phyloP scores from a whole-genome alignment of 2,329 filamentous ascomycete genomes.

The Seiridium unicorne region DNA sequence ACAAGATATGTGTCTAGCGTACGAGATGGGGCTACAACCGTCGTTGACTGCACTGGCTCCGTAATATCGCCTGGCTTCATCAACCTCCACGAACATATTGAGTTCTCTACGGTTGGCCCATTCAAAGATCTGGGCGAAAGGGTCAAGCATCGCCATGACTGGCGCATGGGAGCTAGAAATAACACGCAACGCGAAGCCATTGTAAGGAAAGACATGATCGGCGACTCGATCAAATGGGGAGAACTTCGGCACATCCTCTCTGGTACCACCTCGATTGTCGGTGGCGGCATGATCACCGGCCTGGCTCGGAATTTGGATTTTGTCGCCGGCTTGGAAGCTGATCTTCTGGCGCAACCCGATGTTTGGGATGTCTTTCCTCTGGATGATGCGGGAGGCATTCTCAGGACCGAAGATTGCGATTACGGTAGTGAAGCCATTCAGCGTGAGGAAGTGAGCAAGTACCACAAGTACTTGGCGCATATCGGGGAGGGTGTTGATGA shows the following conservation, averaged over 20 bases:
- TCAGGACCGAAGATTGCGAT: conserved; percentile 24
- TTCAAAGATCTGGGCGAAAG: conserved; percentile 20
- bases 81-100: conserved; percentile 28
- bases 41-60: conserved; percentile 20
- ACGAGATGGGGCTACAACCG: conserved; percentile 11
- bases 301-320: conserved; percentile 27
- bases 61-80: conserved; percentile 28
- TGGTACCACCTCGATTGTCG: conserved; percentile 27
- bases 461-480: conserved; percentile 23
- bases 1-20: conserved; percentile 9
- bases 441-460: conserved; percentile 8
- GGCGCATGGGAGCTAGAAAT: conserved; percentile 22
- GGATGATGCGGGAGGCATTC: conserved; percentile 18
- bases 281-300: conserved; percentile 22
- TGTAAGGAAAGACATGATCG: conserved; percentile 18
- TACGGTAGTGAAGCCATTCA: conserved; percentile 20
- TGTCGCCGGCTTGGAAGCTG: conserved; percentile 19
- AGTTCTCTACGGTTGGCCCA: conserved; percentile 21
- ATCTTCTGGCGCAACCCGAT: conserved; percentile 12
- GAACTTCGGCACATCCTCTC: conserved; percentile 28
- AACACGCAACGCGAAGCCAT: conserved; percentile 15
- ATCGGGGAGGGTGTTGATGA: conserved; percentile 25
- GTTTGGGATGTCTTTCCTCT: conserved; percentile 25
- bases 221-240: conserved; percentile 21
- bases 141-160: conserved; percentile 25